Percentiles rank a stretch among this genome's conserved stretches.
Evolutionary conservation across 352 stramenopile genomes (phyloP).

Genomic region (Globisporangium solare): DNA sequence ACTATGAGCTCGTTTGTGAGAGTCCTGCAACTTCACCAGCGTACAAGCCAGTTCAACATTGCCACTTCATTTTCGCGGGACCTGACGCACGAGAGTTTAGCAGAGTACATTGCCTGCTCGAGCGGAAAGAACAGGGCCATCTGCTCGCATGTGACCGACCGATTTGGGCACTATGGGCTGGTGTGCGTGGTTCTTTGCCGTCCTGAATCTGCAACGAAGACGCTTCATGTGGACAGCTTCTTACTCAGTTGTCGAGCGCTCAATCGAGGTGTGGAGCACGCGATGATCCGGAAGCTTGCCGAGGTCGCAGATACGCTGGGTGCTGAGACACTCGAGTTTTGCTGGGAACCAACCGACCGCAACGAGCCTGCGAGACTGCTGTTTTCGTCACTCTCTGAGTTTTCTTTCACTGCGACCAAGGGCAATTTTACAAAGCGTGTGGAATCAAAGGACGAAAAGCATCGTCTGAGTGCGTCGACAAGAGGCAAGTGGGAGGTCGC

Average conservation of each 20-base stretch:
- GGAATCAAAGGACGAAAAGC: constrained; percentile 4
- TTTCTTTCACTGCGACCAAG: not conserved
- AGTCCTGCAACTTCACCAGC: constrained; percentile 60
- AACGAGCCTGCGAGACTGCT: constrained; percentile 58
- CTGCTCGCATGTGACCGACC: constrained; percentile 60
- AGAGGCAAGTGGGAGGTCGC: constrained; percentile 9
- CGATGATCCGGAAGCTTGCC: constrained; percentile 48
- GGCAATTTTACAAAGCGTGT: not conserved
- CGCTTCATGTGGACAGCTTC: constrained; percentile 46
- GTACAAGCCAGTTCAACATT: constrained; percentile 73
- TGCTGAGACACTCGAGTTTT: constrained; percentile 23
- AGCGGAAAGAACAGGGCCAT: constrained; percentile 22
- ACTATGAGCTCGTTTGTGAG: constrained; percentile 22
- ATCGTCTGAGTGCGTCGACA: constrained; percentile 1
- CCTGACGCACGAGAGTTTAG: constrained; percentile 25
- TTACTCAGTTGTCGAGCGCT: constrained; percentile 67
- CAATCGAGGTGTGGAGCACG: constrained; percentile 68
- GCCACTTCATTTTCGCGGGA: constrained; percentile 45
- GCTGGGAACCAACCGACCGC: constrained; percentile 59
- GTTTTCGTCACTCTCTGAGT: constrained; percentile 31
- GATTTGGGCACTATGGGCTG: constrained; percentile 72
- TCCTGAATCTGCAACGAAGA: not conserved
- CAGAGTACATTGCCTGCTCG: constrained; percentile 19
- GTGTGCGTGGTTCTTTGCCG: constrained; percentile 45
- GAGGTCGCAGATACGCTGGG: constrained; percentile 20